Evolutionary conservation across 1,139 yeast genomes (phyloP), one percentile per base, ranked within the genome.

Genomic region (Dujonia santamariae): DNA sequence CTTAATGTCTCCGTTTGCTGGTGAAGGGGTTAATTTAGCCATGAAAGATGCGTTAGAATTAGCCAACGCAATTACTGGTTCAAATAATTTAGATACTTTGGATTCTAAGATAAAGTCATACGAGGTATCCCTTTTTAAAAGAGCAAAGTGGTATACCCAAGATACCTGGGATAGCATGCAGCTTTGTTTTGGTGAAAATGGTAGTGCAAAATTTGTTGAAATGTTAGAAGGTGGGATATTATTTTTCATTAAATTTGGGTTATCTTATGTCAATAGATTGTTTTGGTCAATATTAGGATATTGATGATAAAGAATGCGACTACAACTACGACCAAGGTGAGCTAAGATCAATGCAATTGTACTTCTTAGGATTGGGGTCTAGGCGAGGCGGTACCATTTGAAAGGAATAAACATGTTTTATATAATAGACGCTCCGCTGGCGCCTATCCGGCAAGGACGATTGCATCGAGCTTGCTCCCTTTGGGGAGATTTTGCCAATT

Each of bases 1-100:
- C 19, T 19, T 31, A 6, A 31, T 25, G 34, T 19, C 34, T 19
- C 34, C 29, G 3, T 31, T 24, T 31, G 33, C 25, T 12, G 29
- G 34, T 8, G 33, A 31, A 25, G 34, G 28, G 7, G 29, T 25
- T 5, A 31, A 25, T 24, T 7, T 25, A n/a, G 28, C 34, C 11
- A 31, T 25, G 34, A 25, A 18, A 8, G 29, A 25, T 25, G 28
- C 34, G 4, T 13, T 17, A 3, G 34, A 23, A 30, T 13, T 30
- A 8, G 33, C 33, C 11, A 17, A 12, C 17, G 33, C 28, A 14
- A n/a, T 30, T 11, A 18, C 16, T 4, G 8, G 18, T 19, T 15
- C 22, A 3, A 16, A 15, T 3, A 22, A 16, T 9, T 9, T 23
- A 9, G 13, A 6, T 7, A 7, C 7, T 7, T 26, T 26, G 28